Evolutionary conservation across 306 rosid genomes (phyloP).

Genomic region (Psophocarpus tetragonolobus): DNA sequence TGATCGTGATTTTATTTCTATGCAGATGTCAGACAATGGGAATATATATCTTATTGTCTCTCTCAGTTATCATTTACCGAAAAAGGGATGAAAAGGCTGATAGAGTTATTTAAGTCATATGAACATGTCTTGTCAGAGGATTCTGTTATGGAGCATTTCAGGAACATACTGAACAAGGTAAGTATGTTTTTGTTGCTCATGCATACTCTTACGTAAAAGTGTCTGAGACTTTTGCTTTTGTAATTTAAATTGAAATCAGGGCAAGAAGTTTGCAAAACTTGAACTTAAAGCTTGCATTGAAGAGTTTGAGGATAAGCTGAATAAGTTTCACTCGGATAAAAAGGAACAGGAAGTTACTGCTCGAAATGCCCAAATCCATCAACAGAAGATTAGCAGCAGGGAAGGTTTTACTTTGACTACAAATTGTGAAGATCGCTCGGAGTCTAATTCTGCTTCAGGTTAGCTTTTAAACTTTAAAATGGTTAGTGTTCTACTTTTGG

Average conservation of each 20-base stretch:
- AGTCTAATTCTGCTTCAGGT: conserved; percentile 69
- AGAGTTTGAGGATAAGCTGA: conserved; percentile 93
- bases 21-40: conserved; percentile 86
- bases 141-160: conserved; percentile 81
- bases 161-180: conserved; percentile 82
- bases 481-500: background rate
- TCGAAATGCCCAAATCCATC: conserved; percentile 80
- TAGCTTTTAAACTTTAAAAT: conserved; percentile 19
- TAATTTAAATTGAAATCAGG: conserved; percentile 47
- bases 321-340: conserved; percentile 74
- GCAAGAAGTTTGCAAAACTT: conserved; percentile 88
- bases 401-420: conserved; percentile 39
- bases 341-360: conserved; percentile 87
- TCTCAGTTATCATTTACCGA: conserved; percentile 94
- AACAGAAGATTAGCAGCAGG: conserved; percentile 52
- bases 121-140: conserved; percentile 82
- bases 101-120: conserved; percentile 80
- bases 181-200: conserved; percentile 18
- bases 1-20: conserved; percentile 16
- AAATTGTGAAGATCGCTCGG: conserved; percentile 47
- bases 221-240: conserved; percentile 9
- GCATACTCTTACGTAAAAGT: conserved; percentile 10
- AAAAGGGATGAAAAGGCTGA: conserved; percentile 87
- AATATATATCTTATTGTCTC: conserved; percentile 86
- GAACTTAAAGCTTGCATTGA: conserved; percentile 80